A percentile compares a stretch with the other conserved stretches of the same genome.
These are phyloP conservation scores for Linum lewisii DNA, from an alignment of 345 rosid species.

Conservation along the genomic window DNA sequence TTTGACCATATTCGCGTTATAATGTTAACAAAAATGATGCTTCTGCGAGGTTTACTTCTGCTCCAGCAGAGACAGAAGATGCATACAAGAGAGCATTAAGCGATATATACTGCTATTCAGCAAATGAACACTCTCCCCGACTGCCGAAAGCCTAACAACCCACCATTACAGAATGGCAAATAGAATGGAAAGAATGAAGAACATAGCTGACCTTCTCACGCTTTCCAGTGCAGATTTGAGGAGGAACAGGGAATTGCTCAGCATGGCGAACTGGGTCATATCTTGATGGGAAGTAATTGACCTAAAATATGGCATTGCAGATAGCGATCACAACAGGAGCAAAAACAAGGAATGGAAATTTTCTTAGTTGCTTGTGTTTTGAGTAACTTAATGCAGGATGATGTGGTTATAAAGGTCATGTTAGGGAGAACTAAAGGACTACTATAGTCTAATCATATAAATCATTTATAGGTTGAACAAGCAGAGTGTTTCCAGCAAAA, in stretches of 20 bases:
- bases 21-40: too few relatives aligned
- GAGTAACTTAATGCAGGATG: too few relatives aligned
- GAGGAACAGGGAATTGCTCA: slow-evolving; percentile 46
- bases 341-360: neutral
- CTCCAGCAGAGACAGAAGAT: too few relatives aligned
- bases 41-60: too few relatives aligned
- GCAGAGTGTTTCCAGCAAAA: neutral
- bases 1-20: too few relatives aligned
- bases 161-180: neutral
- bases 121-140: neutral
- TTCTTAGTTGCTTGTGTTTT: too few relatives aligned
- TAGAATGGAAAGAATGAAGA: slow-evolving; percentile 3
- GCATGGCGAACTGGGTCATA: slow-evolving; percentile 72
- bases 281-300: slow-evolving; percentile 92
- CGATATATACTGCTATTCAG: too few relatives aligned
- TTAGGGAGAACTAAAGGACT: neutral
- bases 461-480: too few relatives aligned
- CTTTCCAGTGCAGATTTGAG: slow-evolving; percentile 47
- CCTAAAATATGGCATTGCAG: slow-evolving; percentile 32
- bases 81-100: too few relatives aligned
- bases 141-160: neutral
- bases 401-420: too few relatives aligned
- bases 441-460: neutral
- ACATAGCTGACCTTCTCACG: slow-evolving; percentile 64
- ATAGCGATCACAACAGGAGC: slow-evolving; percentile 5